Evolutionary conservation across 371 early-diverging fungal genomes (phyloP).

Genomic region (Chytridiales sp.): DNA sequence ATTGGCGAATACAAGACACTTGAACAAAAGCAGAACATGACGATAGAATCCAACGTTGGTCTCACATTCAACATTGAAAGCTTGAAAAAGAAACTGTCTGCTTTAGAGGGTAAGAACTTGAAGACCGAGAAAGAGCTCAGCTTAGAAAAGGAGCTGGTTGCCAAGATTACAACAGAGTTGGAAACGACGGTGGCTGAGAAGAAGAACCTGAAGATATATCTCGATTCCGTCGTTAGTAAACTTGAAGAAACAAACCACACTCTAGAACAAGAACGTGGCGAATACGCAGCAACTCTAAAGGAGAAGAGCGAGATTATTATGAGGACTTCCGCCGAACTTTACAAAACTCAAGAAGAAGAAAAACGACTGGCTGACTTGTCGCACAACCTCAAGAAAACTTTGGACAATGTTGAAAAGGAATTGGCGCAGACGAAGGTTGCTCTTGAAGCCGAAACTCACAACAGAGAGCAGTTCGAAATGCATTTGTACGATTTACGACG

Average conservation of each 20-base stretch:
- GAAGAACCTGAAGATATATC: constrained; percentile 36
- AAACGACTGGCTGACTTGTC: constrained; percentile 24
- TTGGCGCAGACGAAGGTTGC: constrained; percentile 32
- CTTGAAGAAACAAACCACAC: constrained; percentile 35
- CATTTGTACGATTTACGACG: constrained; percentile 39
- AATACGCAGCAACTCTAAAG: constrained; percentile 28
- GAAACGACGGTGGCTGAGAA: constrained; percentile 15
- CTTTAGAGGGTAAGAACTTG: background rate
- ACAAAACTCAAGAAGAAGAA: constrained; percentile 28
- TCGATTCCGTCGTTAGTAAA: constrained; percentile 38
- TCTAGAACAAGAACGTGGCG: constrained; percentile 33
- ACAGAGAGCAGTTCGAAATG: constrained; percentile 42
- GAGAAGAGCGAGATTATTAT: constrained; percentile 36
- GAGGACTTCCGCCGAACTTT: constrained; percentile 27
- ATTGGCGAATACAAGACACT: constrained; percentile 25
- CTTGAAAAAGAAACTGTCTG: constrained; percentile 9
- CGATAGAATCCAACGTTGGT: constrained; percentile 30
- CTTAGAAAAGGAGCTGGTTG: too few relatives aligned
- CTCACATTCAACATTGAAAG: constrained; percentile 19
- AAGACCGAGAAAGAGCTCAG: constrained; percentile 17
- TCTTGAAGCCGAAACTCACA: constrained; percentile 34
- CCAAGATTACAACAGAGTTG: constrained; percentile 13
- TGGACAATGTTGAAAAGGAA: constrained; percentile 33
- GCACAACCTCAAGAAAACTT: constrained; percentile 25
- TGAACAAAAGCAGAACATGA: constrained; percentile 25